These are phyloP conservation scores for Sarocladium oryzae DNA, from an alignment of 2,329 filamentous ascomycete genomes.

Conservation along the genomic window DNA sequence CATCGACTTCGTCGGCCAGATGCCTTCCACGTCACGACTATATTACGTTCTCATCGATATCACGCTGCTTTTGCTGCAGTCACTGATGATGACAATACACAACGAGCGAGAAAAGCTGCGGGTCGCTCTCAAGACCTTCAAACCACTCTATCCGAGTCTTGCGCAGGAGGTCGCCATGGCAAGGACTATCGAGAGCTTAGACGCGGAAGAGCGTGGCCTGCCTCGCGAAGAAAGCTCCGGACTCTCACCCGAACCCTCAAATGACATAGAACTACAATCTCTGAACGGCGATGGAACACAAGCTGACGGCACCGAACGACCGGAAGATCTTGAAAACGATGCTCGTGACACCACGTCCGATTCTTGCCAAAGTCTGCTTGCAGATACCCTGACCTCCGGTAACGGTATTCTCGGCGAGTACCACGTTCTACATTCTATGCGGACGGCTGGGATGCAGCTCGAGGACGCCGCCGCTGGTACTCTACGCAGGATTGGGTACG, in stretches of 20 bases:
- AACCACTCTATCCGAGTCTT: constrained; percentile 23
- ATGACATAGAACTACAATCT: constrained; percentile 41
- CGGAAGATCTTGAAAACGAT: constrained; percentile 22
- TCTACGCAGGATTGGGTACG: constrained; percentile 48
- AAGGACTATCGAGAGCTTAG: constrained; percentile 41
- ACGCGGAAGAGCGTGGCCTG: constrained; percentile 51
- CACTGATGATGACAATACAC: constrained; percentile 58
- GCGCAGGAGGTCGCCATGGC: constrained; percentile 19
- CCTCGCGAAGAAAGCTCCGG: constrained; percentile 22
- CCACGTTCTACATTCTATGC: constrained; percentile 43
- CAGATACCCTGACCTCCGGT: constrained; percentile 47
- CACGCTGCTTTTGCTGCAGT: constrained; percentile 50
- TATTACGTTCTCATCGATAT: constrained; percentile 51
- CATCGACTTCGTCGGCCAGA: constrained; percentile 63
- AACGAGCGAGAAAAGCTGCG: constrained; percentile 52
- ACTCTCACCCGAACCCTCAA: constrained; percentile 26
- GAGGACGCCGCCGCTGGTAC: constrained; percentile 44
- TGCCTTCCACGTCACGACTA: constrained; percentile 50
- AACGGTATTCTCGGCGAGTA: constrained; percentile 49
- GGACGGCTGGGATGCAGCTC: constrained; percentile 38
- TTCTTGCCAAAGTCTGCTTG: constrained; percentile 30
- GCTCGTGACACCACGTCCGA: constrained; percentile 20
- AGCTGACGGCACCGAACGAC: constrained; percentile 17
- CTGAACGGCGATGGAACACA: constrained; percentile 14
- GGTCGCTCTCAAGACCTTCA: constrained; percentile 36